Evolutionary conservation across 495 filamentous ascomycete species (phyloP), one percentile per base, ranked within the genome.

Genomic region (Annulohypoxylon bovei): DNA sequence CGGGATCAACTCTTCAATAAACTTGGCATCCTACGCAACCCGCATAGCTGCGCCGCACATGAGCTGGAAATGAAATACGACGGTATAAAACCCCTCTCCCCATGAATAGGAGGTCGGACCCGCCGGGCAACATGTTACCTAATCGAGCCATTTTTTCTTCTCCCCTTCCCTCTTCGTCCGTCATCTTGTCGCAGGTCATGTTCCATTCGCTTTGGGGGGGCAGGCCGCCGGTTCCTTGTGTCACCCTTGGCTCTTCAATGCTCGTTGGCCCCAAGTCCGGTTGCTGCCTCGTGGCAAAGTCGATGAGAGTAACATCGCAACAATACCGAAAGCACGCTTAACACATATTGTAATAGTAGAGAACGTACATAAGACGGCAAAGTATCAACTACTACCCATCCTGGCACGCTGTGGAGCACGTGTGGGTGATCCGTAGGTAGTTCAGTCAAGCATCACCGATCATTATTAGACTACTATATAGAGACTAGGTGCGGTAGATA

Each of bases 371-470:
- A 5, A n/a, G 32, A 39, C 27, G 18, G 16, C 11, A 25, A 37
- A 23, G 53, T 56, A 20, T 18, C 32, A 40, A 37, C 33, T 56
- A 27, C 53, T 39, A 33, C 50, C 37, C 47, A 39, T 68, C 16
- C 18, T 35, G 18, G 37, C 18, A 52, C 18, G 4, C 11, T 57
- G 37, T 46, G 47, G 46, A 60, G 33, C 14, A 54, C 22, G 6
- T 52, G 37, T 49, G 37, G 57, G 49, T 62, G 35, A 37, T 44
- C 23, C 50, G 57, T 62, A 59, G 39, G 55, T 39, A 16, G 25
- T 32, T 33, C 65, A 68, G 58, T 68, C 65, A 62, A 68, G 65
- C 65, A 62, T 68, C 58, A 62, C 52, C 39, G 33, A 39, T 20
- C 18, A 18, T 39, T n/a, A 25, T 20, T 40, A 40, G 37, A 40